A percentile compares a stretch with the other conserved stretches of the same genome.
Conservation (phyloP, 1,284 basidiomycete genomes). For the Fomitopsis betulina region DNA sequence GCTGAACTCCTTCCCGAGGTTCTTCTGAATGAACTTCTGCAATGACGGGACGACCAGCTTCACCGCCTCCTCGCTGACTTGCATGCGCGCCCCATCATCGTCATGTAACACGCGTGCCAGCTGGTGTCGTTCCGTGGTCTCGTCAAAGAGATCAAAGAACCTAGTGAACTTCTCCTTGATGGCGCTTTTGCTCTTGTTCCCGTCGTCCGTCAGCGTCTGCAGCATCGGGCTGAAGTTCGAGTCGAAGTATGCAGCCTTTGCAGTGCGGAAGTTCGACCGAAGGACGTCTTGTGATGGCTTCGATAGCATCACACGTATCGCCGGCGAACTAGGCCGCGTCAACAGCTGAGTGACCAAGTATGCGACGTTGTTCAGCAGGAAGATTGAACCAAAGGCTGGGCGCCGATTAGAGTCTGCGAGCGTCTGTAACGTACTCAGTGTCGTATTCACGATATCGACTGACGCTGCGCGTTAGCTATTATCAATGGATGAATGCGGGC, state of each 20-base stretch:
- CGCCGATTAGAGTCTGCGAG: conserved; percentile 61
- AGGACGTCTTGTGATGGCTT: conserved; percentile 57
- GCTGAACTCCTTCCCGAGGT: conserved; percentile 75
- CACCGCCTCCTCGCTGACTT: conserved; percentile 64
- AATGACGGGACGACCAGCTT: conserved; percentile 72
- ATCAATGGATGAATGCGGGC: background rate
- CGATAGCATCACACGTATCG: conserved; percentile 47
- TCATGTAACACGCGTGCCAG: conserved; percentile 67
- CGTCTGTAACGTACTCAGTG: conserved; percentile 52
- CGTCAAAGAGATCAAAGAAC: conserved; percentile 75
- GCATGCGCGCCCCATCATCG: conserved; percentile 52
- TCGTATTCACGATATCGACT: conserved; percentile 69
- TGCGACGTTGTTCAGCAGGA: conserved; percentile 73
- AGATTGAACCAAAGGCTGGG: conserved; percentile 66
- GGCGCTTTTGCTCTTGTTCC: conserved; percentile 54
- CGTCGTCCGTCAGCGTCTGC: conserved; percentile 66
- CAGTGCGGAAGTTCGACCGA: conserved; percentile 65
- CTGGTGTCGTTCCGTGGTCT: conserved; percentile 68
- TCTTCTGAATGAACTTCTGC: conserved; percentile 67
- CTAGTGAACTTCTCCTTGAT: conserved; percentile 77
- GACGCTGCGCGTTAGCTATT: background rate
- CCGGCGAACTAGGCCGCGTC: conserved; percentile 37
- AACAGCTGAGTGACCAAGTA: conserved; percentile 60
- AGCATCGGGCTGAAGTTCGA: conserved; percentile 74
- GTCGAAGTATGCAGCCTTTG: conserved; percentile 79